Conservation (phyloP, 192 early-diverging fungal genomes). For the Coemansia sp. region DNA sequence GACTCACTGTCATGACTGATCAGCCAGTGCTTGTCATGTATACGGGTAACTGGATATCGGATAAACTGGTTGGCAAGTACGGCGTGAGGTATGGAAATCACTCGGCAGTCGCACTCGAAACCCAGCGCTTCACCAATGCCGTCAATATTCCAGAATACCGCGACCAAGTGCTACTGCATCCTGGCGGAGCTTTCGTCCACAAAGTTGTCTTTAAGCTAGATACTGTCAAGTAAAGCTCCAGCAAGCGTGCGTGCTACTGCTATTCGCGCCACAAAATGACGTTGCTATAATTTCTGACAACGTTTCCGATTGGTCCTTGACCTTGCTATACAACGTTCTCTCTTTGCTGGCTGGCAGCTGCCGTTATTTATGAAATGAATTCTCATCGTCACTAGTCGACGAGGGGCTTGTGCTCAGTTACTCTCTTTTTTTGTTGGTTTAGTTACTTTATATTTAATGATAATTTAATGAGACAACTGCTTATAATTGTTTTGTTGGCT, state of each 20-base stretch:
- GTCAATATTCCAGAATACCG: slow-evolving; percentile 63
- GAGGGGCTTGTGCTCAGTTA: background rate
- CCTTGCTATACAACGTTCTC: background rate
- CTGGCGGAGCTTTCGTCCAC: slow-evolving; percentile 56
- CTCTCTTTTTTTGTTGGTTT: background rate
- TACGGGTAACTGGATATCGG: slow-evolving; percentile 75
- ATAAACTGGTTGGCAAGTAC: slow-evolving; percentile 53
- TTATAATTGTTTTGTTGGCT: slow-evolving; percentile 1
- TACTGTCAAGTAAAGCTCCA: background rate
- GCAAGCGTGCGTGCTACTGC: background rate
- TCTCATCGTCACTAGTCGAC: background rate
- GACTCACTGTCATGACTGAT: slow-evolving; percentile 65
- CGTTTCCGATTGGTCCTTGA: background rate
- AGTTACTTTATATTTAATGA: background rate
- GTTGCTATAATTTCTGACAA: background rate
- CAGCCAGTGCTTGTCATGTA: slow-evolving; percentile 84
- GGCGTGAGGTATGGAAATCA: slow-evolving; percentile 56
- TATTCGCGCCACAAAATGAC: slow-evolving; percentile 5
- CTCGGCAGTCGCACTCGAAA: slow-evolving; percentile 73
- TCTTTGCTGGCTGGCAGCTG: background rate
- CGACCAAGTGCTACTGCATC: slow-evolving; percentile 57
- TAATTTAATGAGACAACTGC: background rate
- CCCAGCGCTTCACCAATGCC: slow-evolving; percentile 64
- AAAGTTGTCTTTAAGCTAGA: slow-evolving; percentile 58
- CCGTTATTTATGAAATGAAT: background rate